These are phyloP conservation scores for Neopestalotiopsis sp. DNA, from an alignment of 2,329 filamentous ascomycete species.

Conservation along the genomic window DNA sequence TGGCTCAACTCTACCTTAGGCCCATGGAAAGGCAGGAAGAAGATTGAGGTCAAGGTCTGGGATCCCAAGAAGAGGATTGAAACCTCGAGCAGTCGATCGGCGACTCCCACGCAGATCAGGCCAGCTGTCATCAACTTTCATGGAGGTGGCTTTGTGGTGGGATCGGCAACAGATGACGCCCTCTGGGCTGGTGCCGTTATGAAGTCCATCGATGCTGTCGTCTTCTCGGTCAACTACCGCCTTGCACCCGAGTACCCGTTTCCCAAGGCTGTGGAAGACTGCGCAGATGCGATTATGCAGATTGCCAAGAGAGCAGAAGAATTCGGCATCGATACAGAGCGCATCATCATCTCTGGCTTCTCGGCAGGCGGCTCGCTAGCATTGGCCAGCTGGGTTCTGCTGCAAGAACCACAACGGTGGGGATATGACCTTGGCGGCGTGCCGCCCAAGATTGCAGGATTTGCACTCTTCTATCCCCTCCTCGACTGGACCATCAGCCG, in stretches of 20 bases:
- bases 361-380: constrained; percentile 64
- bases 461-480: constrained; percentile 65
- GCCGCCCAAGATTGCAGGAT: constrained; percentile 54
- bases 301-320: constrained; percentile 59
- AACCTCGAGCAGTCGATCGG: not conserved
- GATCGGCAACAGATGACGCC: constrained; percentile 65
- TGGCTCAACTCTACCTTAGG: constrained; percentile 33
- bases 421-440: constrained; percentile 34
- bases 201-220: constrained; percentile 56
- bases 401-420: constrained; percentile 29
- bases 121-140: constrained; percentile 69
- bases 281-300: constrained; percentile 66
- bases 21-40: constrained; percentile 26
- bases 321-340: constrained; percentile 59
- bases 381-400: constrained; percentile 42
- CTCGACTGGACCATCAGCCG: constrained; percentile 65
- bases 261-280: constrained; percentile 68
- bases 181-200: constrained; percentile 61
- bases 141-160: constrained; percentile 69
- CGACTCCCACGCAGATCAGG: constrained; percentile 28
- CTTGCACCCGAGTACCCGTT: constrained; percentile 68
- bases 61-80: constrained; percentile 27
- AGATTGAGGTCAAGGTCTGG: constrained; percentile 32
- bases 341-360: constrained; percentile 65
- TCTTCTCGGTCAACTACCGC: constrained; percentile 70